phyloP scores from a whole-genome alignment of 805 yeast species.

The Ogataea henricii region DNA sequence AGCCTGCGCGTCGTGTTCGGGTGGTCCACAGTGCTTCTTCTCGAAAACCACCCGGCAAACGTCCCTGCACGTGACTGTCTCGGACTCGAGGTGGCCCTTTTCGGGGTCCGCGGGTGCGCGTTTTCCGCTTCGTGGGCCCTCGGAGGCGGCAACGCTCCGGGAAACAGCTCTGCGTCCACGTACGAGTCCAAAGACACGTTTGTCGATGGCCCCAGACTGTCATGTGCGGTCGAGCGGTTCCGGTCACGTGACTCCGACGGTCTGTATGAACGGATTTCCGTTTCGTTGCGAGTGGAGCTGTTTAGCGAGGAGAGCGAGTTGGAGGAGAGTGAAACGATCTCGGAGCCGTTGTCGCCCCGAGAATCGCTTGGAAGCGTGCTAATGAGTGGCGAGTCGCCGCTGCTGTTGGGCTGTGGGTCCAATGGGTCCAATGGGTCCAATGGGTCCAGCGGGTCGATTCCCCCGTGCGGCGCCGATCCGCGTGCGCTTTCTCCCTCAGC shows the following conservation, averaged over 20 bases:
- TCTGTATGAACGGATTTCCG: slow-evolving; percentile 1
- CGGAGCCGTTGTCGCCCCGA: not conserved
- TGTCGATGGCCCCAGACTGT: not conserved
- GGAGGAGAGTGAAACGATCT: not conserved
- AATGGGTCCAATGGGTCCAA: not conserved
- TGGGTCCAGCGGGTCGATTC: not conserved
- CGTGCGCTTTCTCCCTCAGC: no score
- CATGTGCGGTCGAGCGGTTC: not conserved
- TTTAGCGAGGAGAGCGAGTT: not conserved
- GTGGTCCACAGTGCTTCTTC: slow-evolving; percentile 7
- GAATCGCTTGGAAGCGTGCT: no score
- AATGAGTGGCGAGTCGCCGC: not conserved
- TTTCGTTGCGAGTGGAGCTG: not conserved
- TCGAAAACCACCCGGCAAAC: slow-evolving; percentile 10
- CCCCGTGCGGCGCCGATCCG: no score
- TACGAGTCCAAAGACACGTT: slow-evolving; percentile 2
- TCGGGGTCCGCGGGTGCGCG: not conserved
- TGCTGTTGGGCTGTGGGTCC: not conserved
- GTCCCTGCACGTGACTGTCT: slow-evolving; percentile 8
- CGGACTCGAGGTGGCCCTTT: not conserved
- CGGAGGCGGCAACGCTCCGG: not conserved
- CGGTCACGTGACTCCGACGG: slow-evolving; percentile 1
- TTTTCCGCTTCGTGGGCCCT: not conserved
- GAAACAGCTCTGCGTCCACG: not conserved
- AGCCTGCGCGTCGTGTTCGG: slow-evolving; percentile 2